Conservation (phyloP, 495 filamentous ascomycete species). For the Aspergillus conjunctus region DNA sequence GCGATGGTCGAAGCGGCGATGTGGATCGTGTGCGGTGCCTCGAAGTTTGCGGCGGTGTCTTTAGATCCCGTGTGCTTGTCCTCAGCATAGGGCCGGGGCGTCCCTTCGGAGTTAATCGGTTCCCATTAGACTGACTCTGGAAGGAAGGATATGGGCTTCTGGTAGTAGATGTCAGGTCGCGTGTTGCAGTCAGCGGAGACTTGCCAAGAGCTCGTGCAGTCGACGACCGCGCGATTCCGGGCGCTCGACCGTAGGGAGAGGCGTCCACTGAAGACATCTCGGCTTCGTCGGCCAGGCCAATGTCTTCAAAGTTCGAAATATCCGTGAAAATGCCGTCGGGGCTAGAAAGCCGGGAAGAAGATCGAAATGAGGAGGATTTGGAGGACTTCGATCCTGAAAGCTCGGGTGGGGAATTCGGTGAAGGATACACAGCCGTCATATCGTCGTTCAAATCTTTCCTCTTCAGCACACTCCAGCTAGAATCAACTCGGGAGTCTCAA, state of each 20-base stretch:
- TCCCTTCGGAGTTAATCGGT: conserved; percentile 23
- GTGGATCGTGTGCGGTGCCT: conserved; percentile 40
- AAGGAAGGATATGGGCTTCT: conserved; percentile 44
- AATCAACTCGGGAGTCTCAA: not conserved
- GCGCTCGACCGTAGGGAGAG: conserved; percentile 34
- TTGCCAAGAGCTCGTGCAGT: conserved; percentile 38
- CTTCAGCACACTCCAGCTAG: not conserved
- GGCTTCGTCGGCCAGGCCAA: conserved; percentile 76
- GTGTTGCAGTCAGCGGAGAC: conserved; percentile 39
- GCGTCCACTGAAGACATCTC: conserved; percentile 33
- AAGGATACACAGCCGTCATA: conserved; percentile 60
- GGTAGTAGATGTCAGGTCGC: conserved; percentile 47
- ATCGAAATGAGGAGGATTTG: conserved; percentile 86
- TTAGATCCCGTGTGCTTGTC: conserved; percentile 31
- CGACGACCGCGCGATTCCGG: conserved; percentile 36
- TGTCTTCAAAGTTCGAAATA: conserved; percentile 87
- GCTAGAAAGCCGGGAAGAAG: conserved; percentile 68
- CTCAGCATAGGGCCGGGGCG: conserved; percentile 27
- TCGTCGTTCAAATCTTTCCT: conserved; percentile 40
- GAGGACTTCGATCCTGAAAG: conserved; percentile 85
- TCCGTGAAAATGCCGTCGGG: conserved; percentile 67
- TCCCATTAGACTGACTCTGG: conserved; percentile 34
- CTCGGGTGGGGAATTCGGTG: conserved; percentile 80
- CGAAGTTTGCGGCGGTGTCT: conserved; percentile 31
- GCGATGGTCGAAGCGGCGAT: conserved; percentile 40